Evolutionary conservation across 352 stramenopile species (phyloP), one percentile per base, ranked within the genome.

Genomic region (Discostella stelligera): DNA sequence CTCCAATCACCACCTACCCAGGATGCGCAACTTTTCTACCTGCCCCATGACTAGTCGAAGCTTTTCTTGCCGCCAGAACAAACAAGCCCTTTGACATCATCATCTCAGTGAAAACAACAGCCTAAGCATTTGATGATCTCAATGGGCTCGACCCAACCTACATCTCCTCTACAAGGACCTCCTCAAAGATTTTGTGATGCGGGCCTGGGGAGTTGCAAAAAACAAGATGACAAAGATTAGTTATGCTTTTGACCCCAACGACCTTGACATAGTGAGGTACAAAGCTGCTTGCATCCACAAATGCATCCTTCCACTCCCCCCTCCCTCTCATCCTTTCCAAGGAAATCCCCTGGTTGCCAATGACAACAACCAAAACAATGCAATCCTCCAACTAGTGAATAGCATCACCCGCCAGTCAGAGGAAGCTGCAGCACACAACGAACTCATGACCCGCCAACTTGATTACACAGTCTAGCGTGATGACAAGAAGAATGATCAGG

Each of bases 401-500:
- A 44, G 37, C 37, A 44, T 44, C 37, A 10, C 37, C 7, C 37
- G 37, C 11, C 37, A 44, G 13, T 44, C 11, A 0, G 37, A 44
- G 2, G 37, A 44, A 44, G 37, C 37, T 1, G 11, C 37, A 32
- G 27, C 27, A 5, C 37, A 44, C 37, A 44, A 44, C 7, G 37
- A 44, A 44, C 27, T 32, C 2, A 32, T 32, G 27, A 32, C 27
- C 2, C 27, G 27, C 5, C 27, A 32, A 32, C 27, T 32, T 5
- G 27, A 32, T 32, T 32, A 32, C 27, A 32, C 27, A 32, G 27
- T 32, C 27, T 2, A 32, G 5, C 27, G 27, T 6, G 27, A 32
- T 5, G 55, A 64, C 4, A 48, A 8, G 25, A 64, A 64, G 25
- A 64, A 48, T 3, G 30, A 64, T n/a, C n/a, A n/a, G n/a, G n/a